Percentiles rank a stretch among this genome's conserved stretches.
Conservation (phyloP, 306 rosid genomes). For the Vigna radiata region DNA sequence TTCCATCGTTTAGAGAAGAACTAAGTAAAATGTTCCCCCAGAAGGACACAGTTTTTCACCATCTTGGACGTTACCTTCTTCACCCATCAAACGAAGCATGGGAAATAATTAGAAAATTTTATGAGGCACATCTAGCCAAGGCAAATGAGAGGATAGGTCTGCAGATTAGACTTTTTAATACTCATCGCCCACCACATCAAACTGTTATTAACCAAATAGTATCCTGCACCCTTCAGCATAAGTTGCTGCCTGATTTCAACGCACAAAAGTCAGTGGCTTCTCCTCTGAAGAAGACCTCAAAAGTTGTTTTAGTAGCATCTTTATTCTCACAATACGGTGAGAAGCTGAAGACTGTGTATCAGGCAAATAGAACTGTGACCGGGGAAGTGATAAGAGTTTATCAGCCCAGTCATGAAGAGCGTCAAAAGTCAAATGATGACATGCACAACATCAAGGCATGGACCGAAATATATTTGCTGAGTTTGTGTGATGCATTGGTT, state of each 20-base stretch:
- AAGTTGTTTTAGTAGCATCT: conserved; percentile 73
- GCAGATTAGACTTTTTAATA: conserved; percentile 52
- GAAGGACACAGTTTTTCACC: background rate
- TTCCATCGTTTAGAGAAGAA: background rate
- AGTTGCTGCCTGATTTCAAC: conserved; percentile 61
- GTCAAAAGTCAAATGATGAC: conserved; percentile 62
- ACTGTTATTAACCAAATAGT: conserved; percentile 68
- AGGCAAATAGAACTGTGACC: conserved; percentile 54
- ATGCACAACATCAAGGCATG: conserved; percentile 75
- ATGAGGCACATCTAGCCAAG: background rate
- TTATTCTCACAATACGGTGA: conserved; percentile 67
- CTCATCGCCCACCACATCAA: conserved; percentile 52
- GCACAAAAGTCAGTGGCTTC: conserved; percentile 35
- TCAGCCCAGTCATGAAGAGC: conserved; percentile 86
- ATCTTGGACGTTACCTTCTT: background rate
- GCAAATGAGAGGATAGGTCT: background rate
- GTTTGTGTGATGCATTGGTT: conserved; percentile 72
- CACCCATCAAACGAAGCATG: background rate
- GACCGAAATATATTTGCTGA: conserved; percentile 76
- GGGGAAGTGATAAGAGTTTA: conserved; percentile 60
- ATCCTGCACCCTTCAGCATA: conserved; percentile 64
- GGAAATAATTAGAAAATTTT: background rate
- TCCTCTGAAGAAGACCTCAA: conserved; percentile 53
- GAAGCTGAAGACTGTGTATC: conserved; percentile 61
- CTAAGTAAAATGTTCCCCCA: background rate